Evolutionary conservation across 2,329 filamentous ascomycete genomes (phyloP).

Genomic region (Fusarium nodosum): DNA sequence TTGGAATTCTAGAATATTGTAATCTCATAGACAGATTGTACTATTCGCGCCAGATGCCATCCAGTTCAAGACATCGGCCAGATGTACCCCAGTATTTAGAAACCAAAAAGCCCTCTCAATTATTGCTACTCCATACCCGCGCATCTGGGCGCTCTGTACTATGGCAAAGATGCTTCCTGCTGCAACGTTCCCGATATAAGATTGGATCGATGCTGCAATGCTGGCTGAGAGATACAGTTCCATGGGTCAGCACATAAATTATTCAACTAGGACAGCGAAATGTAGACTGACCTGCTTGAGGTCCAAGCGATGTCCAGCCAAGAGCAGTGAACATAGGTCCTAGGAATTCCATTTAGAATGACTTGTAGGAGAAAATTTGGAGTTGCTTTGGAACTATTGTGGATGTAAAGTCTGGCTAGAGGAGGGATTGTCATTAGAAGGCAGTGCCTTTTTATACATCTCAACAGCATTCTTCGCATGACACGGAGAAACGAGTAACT

Average conservation of each 20-base stretch:
- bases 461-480: background rate
- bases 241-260: background rate
- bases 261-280: background rate
- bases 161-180: background rate
- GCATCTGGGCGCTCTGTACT: background rate
- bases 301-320: background rate
- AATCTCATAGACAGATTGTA: background rate
- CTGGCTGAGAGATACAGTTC: background rate
- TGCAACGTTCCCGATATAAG: background rate
- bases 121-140: background rate
- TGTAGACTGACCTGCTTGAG: background rate
- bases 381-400: background rate
- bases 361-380: background rate
- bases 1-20: too few species aligned
- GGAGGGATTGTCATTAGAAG: background rate
- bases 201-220: background rate
- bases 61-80: background rate
- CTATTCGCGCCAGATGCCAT: background rate
- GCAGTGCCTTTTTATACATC: background rate
- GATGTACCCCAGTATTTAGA: background rate
- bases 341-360: background rate
- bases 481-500: background rate
- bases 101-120: background rate
- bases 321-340: background rate
- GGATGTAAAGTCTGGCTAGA: background rate